Base-by-base conservation (phyloP, 306 rosid genomes). In the Pterocarpus macrocarpus region DNA sequence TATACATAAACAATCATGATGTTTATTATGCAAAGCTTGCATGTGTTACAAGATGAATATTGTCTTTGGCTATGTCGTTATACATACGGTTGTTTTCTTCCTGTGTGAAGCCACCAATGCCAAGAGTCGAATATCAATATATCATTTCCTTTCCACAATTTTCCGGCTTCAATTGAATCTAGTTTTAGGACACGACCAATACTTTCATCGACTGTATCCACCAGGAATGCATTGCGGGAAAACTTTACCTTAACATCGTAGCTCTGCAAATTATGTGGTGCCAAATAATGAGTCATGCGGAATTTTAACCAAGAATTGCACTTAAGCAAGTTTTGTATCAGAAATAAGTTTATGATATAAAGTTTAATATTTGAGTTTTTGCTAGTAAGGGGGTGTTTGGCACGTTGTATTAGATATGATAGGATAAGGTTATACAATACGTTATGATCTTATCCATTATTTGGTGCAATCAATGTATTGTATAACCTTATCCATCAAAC, bases 21-120 rank as follows among this genome's bases (percentile, higher is more conserved):
- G 16, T 33, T 33, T 13, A 33, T 13, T 15, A 63, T 63, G 16
- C 12, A 28, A 45, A 41, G 22, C 5, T 58, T 59, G 43, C 17
- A 45, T 45, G 73, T 17, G 73, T 22, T 38, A 22, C 53, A 68
- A n/a, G 39, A 56, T 32, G 75, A 72, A 35, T 11, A n/a, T 8
- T 52, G 33, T 11, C 9, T 33, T 7, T 15, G 5, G 17, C 76
- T 10, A 36, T 62, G 22, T 38, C 5, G 2, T 22, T 32, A 9
- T 12, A 70, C 83, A 15, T 85, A 90, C 92, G 87, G 72, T 79
- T 83, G 89, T 71, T 86, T 87, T 43, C 73, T 88, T 69, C 90
- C 89, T 0, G 58, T 53, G 75, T 85, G 92, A 73, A 74, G 86
- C 92, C 94, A 90, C 94, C 92, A 89, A 82, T 90, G 92, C 92